A percentile compares a stretch with the other conserved stretches of the same genome.
These are phyloP conservation scores for Dryadomyces sulphureus DNA, from an alignment of 2,329 filamentous ascomycete genomes.

Conservation along the genomic window DNA sequence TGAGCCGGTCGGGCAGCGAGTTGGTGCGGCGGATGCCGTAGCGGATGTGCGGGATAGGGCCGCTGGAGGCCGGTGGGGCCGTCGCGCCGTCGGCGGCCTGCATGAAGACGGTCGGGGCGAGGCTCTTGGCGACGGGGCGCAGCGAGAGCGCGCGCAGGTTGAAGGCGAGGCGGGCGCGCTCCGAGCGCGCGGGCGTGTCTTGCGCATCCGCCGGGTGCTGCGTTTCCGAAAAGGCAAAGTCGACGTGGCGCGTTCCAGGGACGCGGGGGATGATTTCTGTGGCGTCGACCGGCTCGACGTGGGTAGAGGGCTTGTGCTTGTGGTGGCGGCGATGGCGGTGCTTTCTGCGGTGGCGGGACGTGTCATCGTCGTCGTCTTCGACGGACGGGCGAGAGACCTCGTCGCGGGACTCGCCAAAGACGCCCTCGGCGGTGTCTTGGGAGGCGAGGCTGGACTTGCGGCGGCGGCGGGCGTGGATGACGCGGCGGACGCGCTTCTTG, in stretches of 20 bases:
- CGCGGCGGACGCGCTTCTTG: conserved; percentile 49
- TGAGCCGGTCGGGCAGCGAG: conserved; percentile 57
- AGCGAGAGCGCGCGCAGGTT: conserved; percentile 46
- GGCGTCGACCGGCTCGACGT: conserved; percentile 15
- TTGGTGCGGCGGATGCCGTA: conserved; percentile 59
- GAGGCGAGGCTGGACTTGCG: conserved; percentile 47
- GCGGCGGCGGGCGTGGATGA: conserved; percentile 24
- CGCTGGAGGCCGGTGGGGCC: conserved; percentile 18
- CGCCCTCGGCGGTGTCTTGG: conserved; percentile 35
- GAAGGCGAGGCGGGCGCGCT: conserved; percentile 30
- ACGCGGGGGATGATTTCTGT: conserved; percentile 19
- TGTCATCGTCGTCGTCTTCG: conserved; percentile 34
- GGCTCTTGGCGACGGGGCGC: conserved; percentile 46
- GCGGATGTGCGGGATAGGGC: conserved; percentile 40
- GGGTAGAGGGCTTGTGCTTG: conserved; percentile 24
- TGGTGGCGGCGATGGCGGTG: conserved; percentile 20
- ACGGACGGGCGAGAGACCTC: conserved; percentile 28
- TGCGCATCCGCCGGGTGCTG: too few relatives aligned
- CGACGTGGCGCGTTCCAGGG: conserved; percentile 26
- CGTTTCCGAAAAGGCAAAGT: conserved; percentile 25
- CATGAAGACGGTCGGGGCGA: conserved; percentile 58
- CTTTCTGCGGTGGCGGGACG: conserved; percentile 18
- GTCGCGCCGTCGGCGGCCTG: conserved; percentile 22
- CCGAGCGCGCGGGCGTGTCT: conserved; percentile 12
- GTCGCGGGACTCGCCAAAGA: conserved; percentile 16